Base-by-base conservation (phyloP, 805 yeast species). In the Metschnikowia matae region DNA sequence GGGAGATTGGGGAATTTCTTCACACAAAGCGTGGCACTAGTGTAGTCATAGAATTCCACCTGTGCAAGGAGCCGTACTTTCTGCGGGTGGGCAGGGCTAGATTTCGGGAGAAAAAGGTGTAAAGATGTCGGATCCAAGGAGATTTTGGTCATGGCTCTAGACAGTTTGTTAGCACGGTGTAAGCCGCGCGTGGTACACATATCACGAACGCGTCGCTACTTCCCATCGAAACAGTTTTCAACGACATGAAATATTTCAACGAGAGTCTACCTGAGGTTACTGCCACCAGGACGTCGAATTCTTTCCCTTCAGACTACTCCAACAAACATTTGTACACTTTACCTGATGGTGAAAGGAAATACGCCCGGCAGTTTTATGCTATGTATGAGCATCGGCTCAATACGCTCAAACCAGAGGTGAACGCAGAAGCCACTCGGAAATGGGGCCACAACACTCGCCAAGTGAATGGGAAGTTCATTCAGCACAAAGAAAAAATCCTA, bases 361-460 rank as follows among this genome's bases (percentile, higher is more conserved):
- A 73, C 53, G 64, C 65, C 32, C 62, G 64, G 23, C 79, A 75
- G 59, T 75, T 70, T 60, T 73, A 58, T 55, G 62, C 74, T 42
- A 67, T 75, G 75, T 75, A 75, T 60, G 75, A 70, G 52, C 65
- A 72, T 50, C 57, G 79, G 39, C 62, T 72, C 35, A 54, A 61
- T 21, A 54, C 54, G 48, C 61, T 73, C 43, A 68, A 66, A 49
- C 57, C 60, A 6, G 60, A 78, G 64, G 69, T 71, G 13, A 62
- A 62, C 43, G 51, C 50, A 6, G 63, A 62, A 40, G 77, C 77
- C 4, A 40, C 57, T 33, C 43, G 56, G 32, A 78, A 78, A 56
- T 85, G 92, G 91, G 81, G 81, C 36, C 64, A 75, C 32, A 81
- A 74, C 4, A 57, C 62, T 18, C 62, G 61, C 44, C 61, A 55